Base-by-base conservation (phyloP, 164 flowering plant genomes). In the Liquidambar formosana region DNA sequence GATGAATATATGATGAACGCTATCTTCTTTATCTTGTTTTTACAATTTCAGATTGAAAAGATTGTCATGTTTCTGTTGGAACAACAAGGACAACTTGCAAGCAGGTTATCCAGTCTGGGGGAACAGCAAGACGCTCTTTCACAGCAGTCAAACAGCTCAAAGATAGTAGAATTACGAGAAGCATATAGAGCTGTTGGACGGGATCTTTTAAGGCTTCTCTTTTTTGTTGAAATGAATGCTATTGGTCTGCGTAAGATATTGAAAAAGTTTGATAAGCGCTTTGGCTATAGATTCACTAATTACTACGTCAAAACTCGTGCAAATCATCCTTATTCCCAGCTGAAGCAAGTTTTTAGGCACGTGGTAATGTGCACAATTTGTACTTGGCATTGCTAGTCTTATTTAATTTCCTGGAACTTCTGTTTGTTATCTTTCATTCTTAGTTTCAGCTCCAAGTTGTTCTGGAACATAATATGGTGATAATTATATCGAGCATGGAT, bases 331-430 rank as follows among this genome's bases (percentile, higher is more conserved):
- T 86, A 87, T 76, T 89, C 93, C 63, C 88, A 85, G 76, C 80
- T 89, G 70, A 89, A 85, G 71, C 93, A 89, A 82, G 91, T 89
- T 51, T 89, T 81, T 73, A 89, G 81, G 80, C 91, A 89, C 79
- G 93, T 87, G 89, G 93, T 88, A 86, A 81, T 71, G 64, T 76
- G 65, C n/a, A n/a, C n/a, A n/a, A n/a, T n/a, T n/a, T n/a, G n/a
- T n/a, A n/a, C n/a, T n/a, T n/a, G n/a, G n/a, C n/a, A n/a, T n/a
- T n/a, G n/a, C n/a, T n/a, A n/a, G n/a, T n/a, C n/a, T n/a, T n/a
- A n/a, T n/a, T n/a, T n/a, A n/a, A n/a, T n/a, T n/a, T n/a, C n/a
- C n/a, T n/a, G n/a, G n/a, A n/a, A n/a, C n/a, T n/a, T n/a, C n/a
- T n/a, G n/a, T n/a, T n/a, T n/a, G n/a, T n/a, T n/a, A n/a, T n/a